A percentile compares a stretch with the other conserved stretches of the same genome.
phyloP scores from a whole-genome alignment of 176 grass and related monocot species.

The Zea luxurians region DNA sequence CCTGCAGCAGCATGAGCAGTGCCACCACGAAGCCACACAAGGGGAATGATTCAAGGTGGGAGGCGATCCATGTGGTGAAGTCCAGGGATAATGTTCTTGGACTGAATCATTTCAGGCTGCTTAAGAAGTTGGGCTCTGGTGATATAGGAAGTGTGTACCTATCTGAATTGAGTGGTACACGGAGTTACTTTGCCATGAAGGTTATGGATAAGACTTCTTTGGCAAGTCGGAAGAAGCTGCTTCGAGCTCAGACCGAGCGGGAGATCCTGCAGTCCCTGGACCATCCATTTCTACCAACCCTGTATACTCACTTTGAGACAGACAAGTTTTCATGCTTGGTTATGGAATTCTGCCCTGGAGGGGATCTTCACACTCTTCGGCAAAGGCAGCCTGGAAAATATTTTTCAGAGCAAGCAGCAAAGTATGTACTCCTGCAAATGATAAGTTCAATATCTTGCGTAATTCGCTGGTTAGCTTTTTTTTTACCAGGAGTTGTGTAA shows the following conservation, averaged over 20 bases:
- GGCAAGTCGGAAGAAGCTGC: constrained; percentile 83
- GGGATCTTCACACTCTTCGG: constrained; percentile 82
- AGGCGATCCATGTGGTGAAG: constrained; percentile 68
- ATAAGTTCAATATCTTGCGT: constrained; percentile 2
- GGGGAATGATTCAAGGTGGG: constrained; percentile 85
- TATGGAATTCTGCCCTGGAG: constrained; percentile 93
- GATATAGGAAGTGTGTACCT: constrained; percentile 89
- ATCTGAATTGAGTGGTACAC: constrained; percentile 76
- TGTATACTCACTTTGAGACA: constrained; percentile 92
- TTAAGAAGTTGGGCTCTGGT: constrained; percentile 77
- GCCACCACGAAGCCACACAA: constrained; percentile 80
- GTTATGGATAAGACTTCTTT: constrained; percentile 88
- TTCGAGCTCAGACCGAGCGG: constrained; percentile 80
- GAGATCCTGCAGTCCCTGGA: constrained; percentile 85
- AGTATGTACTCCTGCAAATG: constrained; percentile 50
- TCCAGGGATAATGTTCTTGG: constrained; percentile 65
- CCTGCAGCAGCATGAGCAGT: constrained; percentile 78
- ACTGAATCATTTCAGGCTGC: constrained; percentile 75
- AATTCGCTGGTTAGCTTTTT: background rate
- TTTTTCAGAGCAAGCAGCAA: constrained; percentile 87
- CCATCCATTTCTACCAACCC: constrained; percentile 86
- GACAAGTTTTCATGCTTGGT: constrained; percentile 92
- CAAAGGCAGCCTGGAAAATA: constrained; percentile 86
- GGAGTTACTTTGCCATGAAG: constrained; percentile 91
- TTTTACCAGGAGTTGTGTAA: background rate